Evolutionary conservation across 345 rosid species (phyloP).

Genomic region (Ceriops decandra): DNA sequence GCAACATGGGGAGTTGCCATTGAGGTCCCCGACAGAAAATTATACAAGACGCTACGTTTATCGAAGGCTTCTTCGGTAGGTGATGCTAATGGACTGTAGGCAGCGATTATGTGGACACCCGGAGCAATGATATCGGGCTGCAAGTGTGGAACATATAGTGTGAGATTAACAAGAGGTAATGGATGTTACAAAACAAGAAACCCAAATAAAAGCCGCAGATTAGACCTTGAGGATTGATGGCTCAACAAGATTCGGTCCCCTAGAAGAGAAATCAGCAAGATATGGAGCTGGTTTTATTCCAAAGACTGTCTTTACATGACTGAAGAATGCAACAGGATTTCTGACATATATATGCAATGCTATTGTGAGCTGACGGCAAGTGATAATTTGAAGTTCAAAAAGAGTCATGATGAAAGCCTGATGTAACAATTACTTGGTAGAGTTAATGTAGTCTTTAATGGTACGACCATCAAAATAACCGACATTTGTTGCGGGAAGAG

Average conservation of each 20-base stretch:
- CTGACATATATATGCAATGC: constrained; percentile 15
- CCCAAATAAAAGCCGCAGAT: not conserved
- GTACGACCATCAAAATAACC: constrained; percentile 31
- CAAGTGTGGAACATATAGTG: not conserved
- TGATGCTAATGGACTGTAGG: constrained; percentile 21
- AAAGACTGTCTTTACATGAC: constrained; percentile 6
- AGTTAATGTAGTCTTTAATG: constrained; percentile 38
- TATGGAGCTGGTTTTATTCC: constrained; percentile 22
- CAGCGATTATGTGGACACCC: constrained; percentile 45
- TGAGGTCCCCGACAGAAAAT: constrained; percentile 41
- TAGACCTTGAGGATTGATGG: constrained; percentile 40
- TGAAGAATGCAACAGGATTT: constrained; percentile 28
- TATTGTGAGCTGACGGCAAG: not conserved
- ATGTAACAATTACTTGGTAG: constrained; percentile 31
- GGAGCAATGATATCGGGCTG: constrained; percentile 68
- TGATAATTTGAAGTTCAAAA: not conserved
- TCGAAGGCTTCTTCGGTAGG: constrained; percentile 23
- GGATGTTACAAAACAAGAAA: not conserved
- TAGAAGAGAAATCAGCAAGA: constrained; percentile 35
- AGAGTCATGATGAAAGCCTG: not conserved
- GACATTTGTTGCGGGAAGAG: constrained; percentile 48
- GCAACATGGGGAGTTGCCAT: constrained; percentile 57
- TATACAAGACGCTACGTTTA: constrained; percentile 28
- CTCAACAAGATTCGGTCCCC: constrained; percentile 38
- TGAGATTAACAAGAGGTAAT: not conserved